Evolutionary conservation across 345 rosid species (phyloP).

Genomic region (Microcos paniculata): DNA sequence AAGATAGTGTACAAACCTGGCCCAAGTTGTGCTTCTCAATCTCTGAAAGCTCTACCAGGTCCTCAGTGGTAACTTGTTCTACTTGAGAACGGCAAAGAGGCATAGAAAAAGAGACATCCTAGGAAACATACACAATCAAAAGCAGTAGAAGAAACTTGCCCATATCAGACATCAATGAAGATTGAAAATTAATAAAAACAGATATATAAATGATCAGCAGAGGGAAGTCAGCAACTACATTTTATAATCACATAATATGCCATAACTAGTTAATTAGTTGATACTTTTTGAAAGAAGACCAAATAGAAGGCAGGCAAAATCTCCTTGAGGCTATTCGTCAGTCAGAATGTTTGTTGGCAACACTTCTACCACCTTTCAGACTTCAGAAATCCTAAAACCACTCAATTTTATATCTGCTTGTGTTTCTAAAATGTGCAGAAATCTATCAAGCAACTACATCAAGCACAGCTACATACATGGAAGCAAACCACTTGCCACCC

Average conservation of each 20-base stretch:
- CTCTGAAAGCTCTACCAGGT: slow-evolving; percentile 90
- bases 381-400: neutral
- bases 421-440: neutral
- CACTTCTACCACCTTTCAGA: neutral
- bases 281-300: neutral
- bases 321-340: neutral
- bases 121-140: slow-evolving; percentile 15
- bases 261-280: neutral
- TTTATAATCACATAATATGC: neutral
- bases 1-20: slow-evolving; percentile 61
- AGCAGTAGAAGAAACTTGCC: neutral
- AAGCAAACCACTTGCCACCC: neutral
- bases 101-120: slow-evolving; percentile 90
- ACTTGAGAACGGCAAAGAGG: slow-evolving; percentile 88
- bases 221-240: neutral
- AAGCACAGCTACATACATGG: neutral
- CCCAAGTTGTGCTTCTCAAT: slow-evolving; percentile 90
- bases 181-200: neutral
- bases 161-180: slow-evolving; percentile 9
- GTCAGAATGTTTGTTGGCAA: neutral
- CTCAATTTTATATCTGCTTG: neutral
- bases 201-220: neutral
- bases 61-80: slow-evolving; percentile 75
- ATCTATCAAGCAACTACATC: neutral
- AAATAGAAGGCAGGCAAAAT: neutral